Evolutionary conservation across 805 yeast genomes (phyloP).

Genomic region (Ogataea degrootiae): DNA sequence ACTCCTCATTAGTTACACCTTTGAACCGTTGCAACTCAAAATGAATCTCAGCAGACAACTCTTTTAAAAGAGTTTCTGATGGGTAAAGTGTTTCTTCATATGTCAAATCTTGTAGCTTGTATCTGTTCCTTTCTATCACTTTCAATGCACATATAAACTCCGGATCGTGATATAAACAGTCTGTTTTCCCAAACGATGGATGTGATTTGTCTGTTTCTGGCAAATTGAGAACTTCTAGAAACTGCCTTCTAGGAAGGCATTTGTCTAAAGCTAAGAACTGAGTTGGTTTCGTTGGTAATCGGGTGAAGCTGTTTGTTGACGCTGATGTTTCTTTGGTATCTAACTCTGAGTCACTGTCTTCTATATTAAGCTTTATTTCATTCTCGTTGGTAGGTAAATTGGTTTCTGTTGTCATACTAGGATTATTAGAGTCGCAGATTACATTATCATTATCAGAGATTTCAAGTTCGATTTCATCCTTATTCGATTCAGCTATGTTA

Average conservation of each 20-base stretch:
- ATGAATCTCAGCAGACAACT: slow-evolving; percentile 11
- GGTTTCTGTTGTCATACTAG: background rate
- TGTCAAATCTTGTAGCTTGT: slow-evolving; percentile 7
- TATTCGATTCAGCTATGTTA: slow-evolving; percentile 1
- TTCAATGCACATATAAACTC: slow-evolving; percentile 28
- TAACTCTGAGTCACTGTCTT: slow-evolving; percentile 1
- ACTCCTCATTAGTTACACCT: slow-evolving; percentile 3
- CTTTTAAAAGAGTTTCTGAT: slow-evolving; percentile 2
- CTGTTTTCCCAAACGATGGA: slow-evolving; percentile 14
- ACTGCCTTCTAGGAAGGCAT: slow-evolving; percentile 62
- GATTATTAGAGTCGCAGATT: slow-evolving; percentile 5
- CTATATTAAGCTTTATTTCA: slow-evolving; percentile 33
- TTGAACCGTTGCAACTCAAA: slow-evolving; percentile 5
- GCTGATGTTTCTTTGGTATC: background rate
- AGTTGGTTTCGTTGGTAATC: slow-evolving; percentile 23
- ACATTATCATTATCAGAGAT: slow-evolving; percentile 6
- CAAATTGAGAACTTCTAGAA: slow-evolving; percentile 48
- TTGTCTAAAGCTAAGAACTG: slow-evolving; percentile 80
- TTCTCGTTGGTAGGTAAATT: slow-evolving; percentile 16
- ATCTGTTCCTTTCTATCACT: slow-evolving; percentile 15
- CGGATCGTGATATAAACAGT: slow-evolving; percentile 31
- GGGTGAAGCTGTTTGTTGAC: slow-evolving; percentile 12
- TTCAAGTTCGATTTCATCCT: slow-evolving; percentile 6
- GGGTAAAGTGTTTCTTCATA: slow-evolving; percentile 10
- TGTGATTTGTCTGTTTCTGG: slow-evolving; percentile 23